Evolutionary conservation across 345 rosid genomes (phyloP).

Genomic region (Hypericum perforatum): DNA sequence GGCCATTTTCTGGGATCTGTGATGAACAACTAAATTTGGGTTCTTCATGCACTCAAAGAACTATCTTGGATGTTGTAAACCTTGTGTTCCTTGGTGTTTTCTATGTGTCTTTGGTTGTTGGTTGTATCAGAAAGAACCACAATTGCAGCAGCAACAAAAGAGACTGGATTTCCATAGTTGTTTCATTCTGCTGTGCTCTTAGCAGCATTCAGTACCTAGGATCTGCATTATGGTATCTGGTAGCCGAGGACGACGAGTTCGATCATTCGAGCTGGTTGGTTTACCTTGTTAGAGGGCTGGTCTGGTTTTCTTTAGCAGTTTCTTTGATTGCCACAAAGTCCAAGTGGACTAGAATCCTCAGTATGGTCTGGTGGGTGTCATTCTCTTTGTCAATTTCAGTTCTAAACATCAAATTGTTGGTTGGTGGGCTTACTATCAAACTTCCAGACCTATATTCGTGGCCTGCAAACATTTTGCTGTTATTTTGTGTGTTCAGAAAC

Average conservation of each 20-base stretch:
- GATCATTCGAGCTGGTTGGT: conserved; percentile 20
- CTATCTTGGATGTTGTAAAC: conserved; percentile 42
- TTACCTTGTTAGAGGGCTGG: conserved; percentile 37
- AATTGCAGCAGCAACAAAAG: conserved; percentile 16
- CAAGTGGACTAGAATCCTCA: conserved; percentile 31
- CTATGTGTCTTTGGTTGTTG: conserved; percentile 33
- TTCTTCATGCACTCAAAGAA: conserved; percentile 48
- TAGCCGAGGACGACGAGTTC: conserved; percentile 6
- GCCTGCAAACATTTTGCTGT: conserved; percentile 41
- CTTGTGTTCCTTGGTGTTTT: conserved; percentile 46
- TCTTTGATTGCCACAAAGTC: conserved; percentile 48
- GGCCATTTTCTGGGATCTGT: conserved; percentile 40
- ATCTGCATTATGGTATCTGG: conserved; percentile 32
- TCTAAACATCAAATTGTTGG: conserved; percentile 27
- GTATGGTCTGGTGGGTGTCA: conserved; percentile 58
- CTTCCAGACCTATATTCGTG: conserved; percentile 33
- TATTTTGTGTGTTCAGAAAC: conserved; percentile 44
- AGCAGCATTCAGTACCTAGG: conserved; percentile 30
- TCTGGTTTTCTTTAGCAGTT: conserved; percentile 50
- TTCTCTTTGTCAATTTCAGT: conserved; percentile 40
- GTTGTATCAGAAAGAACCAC: conserved; percentile 18
- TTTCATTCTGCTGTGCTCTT: conserved; percentile 34
- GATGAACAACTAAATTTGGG: conserved; percentile 30
- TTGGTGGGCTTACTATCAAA: conserved; percentile 21
- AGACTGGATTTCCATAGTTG: conserved; percentile 30